phyloP scores from a whole-genome alignment of 2,329 filamentous ascomycete species.

The Hypoxylon sp. region DNA sequence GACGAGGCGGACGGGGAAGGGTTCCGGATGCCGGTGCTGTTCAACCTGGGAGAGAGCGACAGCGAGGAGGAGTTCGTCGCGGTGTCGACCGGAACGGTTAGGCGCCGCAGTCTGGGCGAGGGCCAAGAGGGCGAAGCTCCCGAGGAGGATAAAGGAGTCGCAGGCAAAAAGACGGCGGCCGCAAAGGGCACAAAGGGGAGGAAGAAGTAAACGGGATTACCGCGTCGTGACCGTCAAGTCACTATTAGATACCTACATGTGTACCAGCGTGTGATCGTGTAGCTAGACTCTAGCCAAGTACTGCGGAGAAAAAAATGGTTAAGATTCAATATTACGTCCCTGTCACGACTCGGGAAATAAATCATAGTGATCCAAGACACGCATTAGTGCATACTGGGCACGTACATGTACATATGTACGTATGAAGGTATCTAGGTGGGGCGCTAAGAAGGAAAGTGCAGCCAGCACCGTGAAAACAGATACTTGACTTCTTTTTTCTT shows the following conservation, averaged over 20 bases:
- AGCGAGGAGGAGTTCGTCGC: constrained; percentile 87
- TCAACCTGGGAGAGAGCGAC: constrained; percentile 91
- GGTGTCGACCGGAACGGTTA: constrained; percentile 80
- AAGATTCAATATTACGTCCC: no score
- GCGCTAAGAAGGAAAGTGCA: no score
- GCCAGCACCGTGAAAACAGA: no score
- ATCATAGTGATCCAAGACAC: neutral
- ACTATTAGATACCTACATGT: neutral
- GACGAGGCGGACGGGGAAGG: constrained; percentile 63
- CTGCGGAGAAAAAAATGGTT: no score
- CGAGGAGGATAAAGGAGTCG: constrained; percentile 46
- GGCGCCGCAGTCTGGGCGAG: constrained; percentile 82
- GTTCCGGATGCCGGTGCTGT: constrained; percentile 94
- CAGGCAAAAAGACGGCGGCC: constrained; percentile 44
- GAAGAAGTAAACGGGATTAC: constrained; percentile 50
- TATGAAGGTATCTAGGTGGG: neutral
- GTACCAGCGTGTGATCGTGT: neutral
- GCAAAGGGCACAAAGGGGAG: constrained; percentile 52
- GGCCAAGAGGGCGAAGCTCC: constrained; percentile 67
- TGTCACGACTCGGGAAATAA: neutral
- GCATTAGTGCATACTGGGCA: no score
- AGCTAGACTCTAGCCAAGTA: neutral
- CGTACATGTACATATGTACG: neutral
- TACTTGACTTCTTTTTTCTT: neutral
- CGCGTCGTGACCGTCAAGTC: neutral